These are phyloP conservation scores for Magnolia changhungtana DNA, from an alignment of 164 flowering plant genomes.

Conservation along the genomic window DNA sequence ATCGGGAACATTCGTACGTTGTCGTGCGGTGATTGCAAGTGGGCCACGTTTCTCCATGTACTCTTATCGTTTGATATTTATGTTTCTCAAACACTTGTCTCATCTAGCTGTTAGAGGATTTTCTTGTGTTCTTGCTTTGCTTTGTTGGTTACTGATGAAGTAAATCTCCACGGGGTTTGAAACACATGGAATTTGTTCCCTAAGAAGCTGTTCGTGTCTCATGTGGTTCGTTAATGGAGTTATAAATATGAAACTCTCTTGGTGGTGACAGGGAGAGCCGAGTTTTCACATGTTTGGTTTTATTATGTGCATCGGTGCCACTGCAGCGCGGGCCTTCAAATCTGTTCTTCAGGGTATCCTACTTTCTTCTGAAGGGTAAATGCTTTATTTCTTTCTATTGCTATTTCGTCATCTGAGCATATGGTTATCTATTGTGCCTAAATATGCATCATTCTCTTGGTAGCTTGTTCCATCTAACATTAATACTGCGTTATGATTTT, in stretches of 20 bases:
- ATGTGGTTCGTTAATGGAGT: background rate
- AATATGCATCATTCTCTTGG: background rate
- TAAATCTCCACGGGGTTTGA: background rate
- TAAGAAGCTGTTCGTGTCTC: background rate
- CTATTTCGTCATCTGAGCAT: background rate
- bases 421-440: background rate
- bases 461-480: background rate
- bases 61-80: background rate
- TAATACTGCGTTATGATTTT: background rate
- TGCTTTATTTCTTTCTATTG: conserved; percentile 4
- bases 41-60: background rate
- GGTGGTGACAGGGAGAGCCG: conserved; percentile 77
- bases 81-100: background rate
- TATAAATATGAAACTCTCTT: background rate
- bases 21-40: background rate
- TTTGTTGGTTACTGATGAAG: background rate
- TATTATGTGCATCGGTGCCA: conserved; percentile 87
- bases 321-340: conserved; percentile 95
- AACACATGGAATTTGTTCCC: background rate
- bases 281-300: conserved; percentile 85
- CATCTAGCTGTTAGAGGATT: background rate
- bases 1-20: background rate
- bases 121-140: background rate
- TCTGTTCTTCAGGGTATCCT: conserved; percentile 92
- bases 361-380: conserved; percentile 90